phyloP scores from a whole-genome alignment of 1,139 yeast species.

The Komagataea norvegica region DNA sequence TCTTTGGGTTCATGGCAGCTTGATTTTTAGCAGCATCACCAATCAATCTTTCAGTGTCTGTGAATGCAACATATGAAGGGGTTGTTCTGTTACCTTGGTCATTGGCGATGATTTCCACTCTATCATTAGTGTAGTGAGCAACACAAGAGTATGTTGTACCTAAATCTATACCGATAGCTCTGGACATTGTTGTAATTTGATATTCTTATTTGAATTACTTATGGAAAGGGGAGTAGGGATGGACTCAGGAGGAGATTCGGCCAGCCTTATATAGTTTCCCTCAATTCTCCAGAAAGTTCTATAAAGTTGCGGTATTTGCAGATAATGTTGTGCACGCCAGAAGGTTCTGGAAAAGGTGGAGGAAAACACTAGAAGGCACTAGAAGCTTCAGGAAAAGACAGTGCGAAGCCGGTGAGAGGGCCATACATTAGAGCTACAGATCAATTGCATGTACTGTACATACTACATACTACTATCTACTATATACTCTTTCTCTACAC shows the following conservation, averaged over 20 bases:
- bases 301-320: constrained; percentile 2
- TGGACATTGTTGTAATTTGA: constrained; percentile 38
- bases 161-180: constrained; percentile 80
- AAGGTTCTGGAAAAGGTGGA: constrained; percentile 5
- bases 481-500: too few relatives aligned
- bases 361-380: background rate
- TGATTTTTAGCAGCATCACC: constrained; percentile 74
- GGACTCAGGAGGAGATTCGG: background rate
- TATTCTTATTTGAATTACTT: constrained; percentile 5
- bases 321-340: background rate
- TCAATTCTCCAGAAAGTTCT: constrained; percentile 14
- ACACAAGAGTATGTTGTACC: constrained; percentile 86
- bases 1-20: constrained; percentile 64
- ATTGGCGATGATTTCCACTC: constrained; percentile 68
- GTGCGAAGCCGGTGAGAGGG: too few relatives aligned
- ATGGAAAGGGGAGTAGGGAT: background rate
- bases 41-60: constrained; percentile 61
- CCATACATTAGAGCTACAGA: too few relatives aligned
- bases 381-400: background rate
- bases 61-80: constrained; percentile 65
- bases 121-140: constrained; percentile 67
- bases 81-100: constrained; percentile 73
- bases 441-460: too few relatives aligned
- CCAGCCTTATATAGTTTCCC: constrained; percentile 7
- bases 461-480: too few relatives aligned